Evolutionary conservation across 495 filamentous ascomycete genomes (phyloP), one percentile per base, ranked within the genome.

Genomic region (Lasiosphaeria miniovina): DNA sequence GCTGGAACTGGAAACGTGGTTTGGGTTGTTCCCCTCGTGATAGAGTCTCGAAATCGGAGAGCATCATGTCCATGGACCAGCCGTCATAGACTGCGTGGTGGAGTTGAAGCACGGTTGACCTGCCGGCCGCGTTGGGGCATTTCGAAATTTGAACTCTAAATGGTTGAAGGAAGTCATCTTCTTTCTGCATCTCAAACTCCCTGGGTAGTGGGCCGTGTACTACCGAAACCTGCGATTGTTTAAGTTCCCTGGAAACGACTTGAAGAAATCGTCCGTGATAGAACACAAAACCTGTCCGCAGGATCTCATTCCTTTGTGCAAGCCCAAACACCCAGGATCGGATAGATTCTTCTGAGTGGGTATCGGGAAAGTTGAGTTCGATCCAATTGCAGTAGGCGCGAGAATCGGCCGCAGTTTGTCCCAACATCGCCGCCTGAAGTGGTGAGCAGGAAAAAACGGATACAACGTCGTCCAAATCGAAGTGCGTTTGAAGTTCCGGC

Each of bases 61-160:
- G 65, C 0, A 94, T 69, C 36, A 91, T 70, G 55, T 93, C 90
- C 65, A 89, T 79, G 5, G 88, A 90, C 90, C 90, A 95, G 6
- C 89, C 90, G 65, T 95, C 90, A 63, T 94, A 94, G 0, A 93
- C 67, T 0, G 87, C 83, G 72, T 95, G 90, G 61, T 93, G 88
- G 35, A 95, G 80, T 41, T 80, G 79, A 8, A 88, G 45, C 1
- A 79, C 69, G 3, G 81, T 55, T 4, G 59, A 59, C 1, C 66
- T 57, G 4, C 56, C 43, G 31, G 50, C 61, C 10, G 62, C 55
- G 6, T 69, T 62, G 7, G 24, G 14, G 0, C 53, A 3, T 6
- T 53, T 14, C n/a, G 60, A 54, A 1, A 91, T 67, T 50, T 85
- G 79, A 9, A 88, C 71, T 3, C 69, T 75, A 41, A 90, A 73